Evolutionary conservation across 768 basidiomycete species (phyloP), one percentile per base, ranked within the genome.

Genomic region (Lactarius deliciosus): DNA sequence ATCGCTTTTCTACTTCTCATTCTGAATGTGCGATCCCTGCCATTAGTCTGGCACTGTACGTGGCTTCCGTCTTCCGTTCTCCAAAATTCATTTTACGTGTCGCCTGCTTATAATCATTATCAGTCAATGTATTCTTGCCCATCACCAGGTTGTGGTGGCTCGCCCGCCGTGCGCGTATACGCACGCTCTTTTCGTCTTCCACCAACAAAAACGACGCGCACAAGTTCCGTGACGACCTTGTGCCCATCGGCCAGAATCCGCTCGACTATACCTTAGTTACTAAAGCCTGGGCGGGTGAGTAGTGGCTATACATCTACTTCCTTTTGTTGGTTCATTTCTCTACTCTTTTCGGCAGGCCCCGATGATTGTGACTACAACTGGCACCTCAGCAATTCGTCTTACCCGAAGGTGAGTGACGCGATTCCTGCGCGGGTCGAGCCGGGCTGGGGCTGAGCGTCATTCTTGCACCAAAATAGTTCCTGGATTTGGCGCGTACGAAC

Each of bases 331-430:
- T 36, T 13, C 6, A 53, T 53, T 28, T 25, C 25, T 11, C 16
- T 8, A 8, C 57, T n/a, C 2, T 20, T n/a, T 56, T 10, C 10
- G 5, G n/a, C 62, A 89, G 89, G 81, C 64, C 70, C 86, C 8
- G 90, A 92, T 68, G 91, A 92, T 54, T 81, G 82, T 53, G 92
- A 94, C 75, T 87, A 86, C 71, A 85, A 90, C 72, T 74, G 82
- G 15, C 91, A 94, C 72, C 79, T 93, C 65, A 91, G 89, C 74
- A 94, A 94, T 72, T 91, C 91, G 0, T 87, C 85, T 61, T 94
- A 93, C 68, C 83, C 89, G 5, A 92, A 91, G 80, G 88, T 84
- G 64, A 18, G 77, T 71, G 30, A 53, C 2, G 13, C 38, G n/a
- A 25, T 8, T 54, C 38, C 13, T 62, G 58, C 30, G 20, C 61